Percentiles rank a stretch among this genome's conserved stretches.
phyloP scores from a whole-genome alignment of 2,329 filamentous ascomycete genomes.

The Aurifilum marmelostoma region DNA sequence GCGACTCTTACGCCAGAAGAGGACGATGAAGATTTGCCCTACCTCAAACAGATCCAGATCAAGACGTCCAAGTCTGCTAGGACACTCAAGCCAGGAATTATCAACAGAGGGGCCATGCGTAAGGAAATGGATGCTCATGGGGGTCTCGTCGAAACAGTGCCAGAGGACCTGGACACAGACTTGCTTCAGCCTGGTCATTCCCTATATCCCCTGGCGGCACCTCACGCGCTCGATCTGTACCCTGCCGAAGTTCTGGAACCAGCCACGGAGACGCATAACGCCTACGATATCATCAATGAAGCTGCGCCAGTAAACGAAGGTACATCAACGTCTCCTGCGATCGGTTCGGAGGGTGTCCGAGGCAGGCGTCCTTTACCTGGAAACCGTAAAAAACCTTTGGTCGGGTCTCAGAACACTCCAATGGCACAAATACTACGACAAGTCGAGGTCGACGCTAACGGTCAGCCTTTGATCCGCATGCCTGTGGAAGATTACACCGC shows the following conservation, averaged over 20 bases:
- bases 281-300: neutral
- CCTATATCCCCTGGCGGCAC: neutral
- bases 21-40: constrained; percentile 25
- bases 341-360: neutral
- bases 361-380: neutral
- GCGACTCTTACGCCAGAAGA: neutral
- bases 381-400: neutral
- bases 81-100: neutral
- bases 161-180: neutral
- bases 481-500: constrained; percentile 31
- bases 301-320: neutral
- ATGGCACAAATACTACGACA: constrained; percentile 8
- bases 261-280: neutral
- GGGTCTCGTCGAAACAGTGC: neutral
- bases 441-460: neutral
- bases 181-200: neutral
- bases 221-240: constrained; percentile 14
- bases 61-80: constrained; percentile 8
- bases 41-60: constrained; percentile 25
- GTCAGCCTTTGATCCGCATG: constrained; percentile 24
- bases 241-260: constrained; percentile 22
- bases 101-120: neutral
- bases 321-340: neutral
- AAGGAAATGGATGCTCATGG: neutral
- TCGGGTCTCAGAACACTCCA: neutral